Percentiles rank a stretch among this genome's conserved stretches.
phyloP scores from a whole-genome alignment of 495 filamentous ascomycete genomes.

The Penicillium mononematosum region DNA sequence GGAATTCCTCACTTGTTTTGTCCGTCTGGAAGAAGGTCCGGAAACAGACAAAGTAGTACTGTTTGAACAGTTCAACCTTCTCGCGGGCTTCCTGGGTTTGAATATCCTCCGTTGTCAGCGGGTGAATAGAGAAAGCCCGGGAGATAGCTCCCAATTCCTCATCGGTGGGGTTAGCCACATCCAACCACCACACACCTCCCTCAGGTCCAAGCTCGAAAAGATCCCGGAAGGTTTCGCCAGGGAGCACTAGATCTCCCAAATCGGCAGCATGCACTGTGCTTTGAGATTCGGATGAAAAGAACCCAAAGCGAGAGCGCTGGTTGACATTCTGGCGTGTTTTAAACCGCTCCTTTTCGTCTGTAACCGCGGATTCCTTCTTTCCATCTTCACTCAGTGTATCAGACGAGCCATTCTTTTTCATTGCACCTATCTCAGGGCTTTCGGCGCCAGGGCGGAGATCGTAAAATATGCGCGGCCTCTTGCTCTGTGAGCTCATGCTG shows the following conservation, averaged over 20 bases:
- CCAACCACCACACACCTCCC: conserved; percentile 88
- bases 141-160: conserved; percentile 87
- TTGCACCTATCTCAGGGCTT: conserved; percentile 25
- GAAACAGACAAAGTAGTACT: conserved; percentile 98
- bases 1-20: conserved; percentile 69
- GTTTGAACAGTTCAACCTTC: conserved; percentile 95
- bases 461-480: conserved; percentile 57
- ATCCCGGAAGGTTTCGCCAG: conserved; percentile 83
- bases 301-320: conserved; percentile 79
- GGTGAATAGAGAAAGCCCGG: conserved; percentile 89
- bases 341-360: conserved; percentile 36
- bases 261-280: conserved; percentile 87
- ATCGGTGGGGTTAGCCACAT: conserved; percentile 85
- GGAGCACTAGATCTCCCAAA: conserved; percentile 80
- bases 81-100: conserved; percentile 90
- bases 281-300: conserved; percentile 92
- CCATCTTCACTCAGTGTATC: conserved; percentile 25
- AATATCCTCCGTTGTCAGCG: conserved; percentile 92
- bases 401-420: conserved; percentile 34
- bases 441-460: conserved; percentile 55
- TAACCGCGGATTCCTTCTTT: conserved; percentile 19
- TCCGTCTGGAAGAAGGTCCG: conserved; percentile 85
- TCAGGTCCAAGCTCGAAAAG: conserved; percentile 79
- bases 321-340: conserved; percentile 42
- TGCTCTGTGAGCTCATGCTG: conserved; percentile 52